These are phyloP conservation scores for Rhynchosporium agropyri DNA, from an alignment of 2,329 filamentous ascomycete species.

Conservation along the genomic window DNA sequence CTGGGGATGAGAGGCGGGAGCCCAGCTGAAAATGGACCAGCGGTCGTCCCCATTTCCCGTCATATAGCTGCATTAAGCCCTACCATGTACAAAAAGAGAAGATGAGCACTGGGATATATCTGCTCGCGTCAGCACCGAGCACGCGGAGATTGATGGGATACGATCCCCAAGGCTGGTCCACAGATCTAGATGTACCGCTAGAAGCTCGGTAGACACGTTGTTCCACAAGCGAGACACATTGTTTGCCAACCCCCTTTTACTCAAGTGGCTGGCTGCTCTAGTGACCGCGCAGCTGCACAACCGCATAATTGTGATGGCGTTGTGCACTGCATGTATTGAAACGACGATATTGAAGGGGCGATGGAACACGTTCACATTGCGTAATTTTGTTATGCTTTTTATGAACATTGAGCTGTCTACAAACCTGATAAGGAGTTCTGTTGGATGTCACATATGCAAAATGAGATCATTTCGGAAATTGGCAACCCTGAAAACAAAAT, in stretches of 20 bases:
- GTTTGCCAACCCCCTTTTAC: conserved; percentile 14
- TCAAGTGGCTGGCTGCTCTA: background rate
- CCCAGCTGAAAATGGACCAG: conserved; percentile 9
- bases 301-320: conserved; percentile 3
- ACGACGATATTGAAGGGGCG: background rate
- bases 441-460: background rate
- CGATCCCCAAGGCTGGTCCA: conserved; percentile 10
- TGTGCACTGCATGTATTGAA: too few relatives aligned
- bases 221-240: conserved; percentile 7
- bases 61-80: conserved; percentile 15
- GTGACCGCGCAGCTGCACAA: conserved; percentile 1
- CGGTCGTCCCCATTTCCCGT: conserved; percentile 9
- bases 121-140: conserved; percentile 15
- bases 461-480: conserved; percentile 13
- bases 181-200: conserved; percentile 1
- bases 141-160: conserved; percentile 13
- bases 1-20: background rate
- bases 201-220: conserved; percentile 1
- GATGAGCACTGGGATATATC: conserved; percentile 11
- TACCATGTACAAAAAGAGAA: conserved; percentile 14
- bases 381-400: background rate
- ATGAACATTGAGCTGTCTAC: background rate
- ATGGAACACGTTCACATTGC: too few relatives aligned
- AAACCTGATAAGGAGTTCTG: background rate
- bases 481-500: background rate